Evolutionary conservation across 306 rosid species (phyloP), one percentile per base, ranked within the genome.

Genomic region (Lathyrus tuberosus): DNA sequence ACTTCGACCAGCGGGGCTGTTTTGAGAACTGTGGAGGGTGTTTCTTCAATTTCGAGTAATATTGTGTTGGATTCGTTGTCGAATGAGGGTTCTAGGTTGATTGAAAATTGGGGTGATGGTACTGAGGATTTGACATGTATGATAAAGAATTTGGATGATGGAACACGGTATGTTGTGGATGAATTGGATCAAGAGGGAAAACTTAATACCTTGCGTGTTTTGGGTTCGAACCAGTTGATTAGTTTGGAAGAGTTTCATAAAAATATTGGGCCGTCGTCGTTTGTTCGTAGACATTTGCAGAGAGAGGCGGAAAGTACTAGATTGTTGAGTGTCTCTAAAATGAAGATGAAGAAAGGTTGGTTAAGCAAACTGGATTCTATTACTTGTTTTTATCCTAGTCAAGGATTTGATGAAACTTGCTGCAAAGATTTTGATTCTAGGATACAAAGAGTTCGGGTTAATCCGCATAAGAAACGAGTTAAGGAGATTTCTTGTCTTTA

Each of bases 401-500:
- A 44, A 5, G 83, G 80, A 37, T 43, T 56, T 59, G 72, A 70
- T 62, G 79, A 59, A 54, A 53, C 75, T 57, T 46, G 61, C 30
- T 75, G 78, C 71, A 78, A 67, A 57, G 68, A 68, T 47, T 64
- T 57, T 48, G 62, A 77, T 69, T 69, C 85, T 13, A 76, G 88
- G 74, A 78, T 84, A 62, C 78, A 49, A 37, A 88, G 83, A 70
- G 88, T 92, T 35, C 86, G 77, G 60, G 95, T 83, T 79, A 87
- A 86, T 71, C 75, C 82, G 1, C 66, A 79, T 68, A 83, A 31
- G 71, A 92, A 89, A 76, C 76, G 78, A 47, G 72, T 79, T 61
- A 89, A 86, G 83, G 96, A 92, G 79, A 83, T 92, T 60, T 87
- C 96, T 12, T 78, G 90, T 35, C 90, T 92, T 53, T 85, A 84